Base-by-base conservation (phyloP, 768 basidiomycete species). In the Collybia nuda region DNA sequence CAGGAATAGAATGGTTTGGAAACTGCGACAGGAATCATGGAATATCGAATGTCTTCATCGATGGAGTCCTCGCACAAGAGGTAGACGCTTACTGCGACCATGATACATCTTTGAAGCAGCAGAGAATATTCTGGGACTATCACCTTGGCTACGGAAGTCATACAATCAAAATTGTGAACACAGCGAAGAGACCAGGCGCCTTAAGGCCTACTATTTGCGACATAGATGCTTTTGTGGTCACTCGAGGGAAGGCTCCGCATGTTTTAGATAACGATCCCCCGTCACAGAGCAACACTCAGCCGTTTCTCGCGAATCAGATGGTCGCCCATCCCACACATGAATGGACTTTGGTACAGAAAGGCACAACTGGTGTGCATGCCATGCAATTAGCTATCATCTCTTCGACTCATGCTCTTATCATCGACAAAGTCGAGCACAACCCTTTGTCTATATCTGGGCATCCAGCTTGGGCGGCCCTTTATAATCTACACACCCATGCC, bases 341-440 rank as follows among this genome's bases (percentile, higher is more conserved):
- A 17, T 92, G 90, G 90, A 73, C 74, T 14, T 63, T 91, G 28
- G 65, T 63, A 26, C 84, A 88, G 64, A 72, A 77, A 45, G 90
- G 90, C 12, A 74, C 79, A 15, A 90, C 87, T 12, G 90, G 90
- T 14, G 85, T 91, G 11, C 72, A 81, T 50, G 90, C 89, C 2
- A 90, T 90, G 88, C 88, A 91, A 62, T 62, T 91, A 50, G 72
- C 73, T 5, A 67, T 91, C 51, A 74, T 91, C 54, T 91, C 89
- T 3, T 60, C 78, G 14, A 80, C 78, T 7, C 87, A 88, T 56
- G 88, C 81, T 14, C 66, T 91, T 54, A 75, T 93, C 43, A 63
- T 93, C 35, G 90, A 93, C 77, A 92, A 92, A 66, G 89, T 90
- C 21, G 89, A 90, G 62, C 88, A 91, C 65, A 92, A 93, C 60